A percentile compares a stretch with the other conserved stretches of the same genome.
These are phyloP conservation scores for Tolypocladium ophioglossoides DNA, from an alignment of 2,329 filamentous ascomycete genomes.

Conservation along the genomic window DNA sequence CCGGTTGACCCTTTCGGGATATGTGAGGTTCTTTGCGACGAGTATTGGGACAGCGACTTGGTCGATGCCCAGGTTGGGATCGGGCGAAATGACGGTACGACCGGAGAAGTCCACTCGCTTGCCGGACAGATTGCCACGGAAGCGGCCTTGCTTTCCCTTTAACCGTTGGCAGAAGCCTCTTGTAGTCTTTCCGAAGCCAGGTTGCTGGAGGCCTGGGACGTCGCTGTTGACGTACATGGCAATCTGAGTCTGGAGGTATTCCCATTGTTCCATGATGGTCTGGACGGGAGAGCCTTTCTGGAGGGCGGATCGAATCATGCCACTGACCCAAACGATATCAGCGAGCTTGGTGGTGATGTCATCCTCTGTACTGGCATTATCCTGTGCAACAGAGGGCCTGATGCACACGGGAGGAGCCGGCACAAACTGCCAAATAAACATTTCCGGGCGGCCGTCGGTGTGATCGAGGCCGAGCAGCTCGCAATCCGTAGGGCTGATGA, in stretches of 20 bases:
- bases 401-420: conserved; percentile 92
- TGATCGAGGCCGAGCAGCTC: conserved; percentile 86
- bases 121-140: conserved; percentile 91
- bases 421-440: conserved; percentile 95
- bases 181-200: conserved; percentile 77
- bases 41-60: conserved; percentile 85
- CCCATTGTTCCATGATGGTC: conserved; percentile 97
- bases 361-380: conserved; percentile 88
- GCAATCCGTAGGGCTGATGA: conserved; percentile 75
- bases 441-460: conserved; percentile 78
- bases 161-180: conserved; percentile 90
- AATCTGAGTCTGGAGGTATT: conserved; percentile 88
- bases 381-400: conserved; percentile 85
- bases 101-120: conserved; percentile 99
- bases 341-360: conserved; percentile 95
- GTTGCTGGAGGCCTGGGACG: conserved; percentile 82
- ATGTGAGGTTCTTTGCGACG: conserved; percentile 94
- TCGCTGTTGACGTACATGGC: conserved; percentile 98
- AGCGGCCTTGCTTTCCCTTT: conserved; percentile 95
- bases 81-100: conserved; percentile 92
- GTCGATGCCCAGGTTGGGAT: conserved; percentile 88
- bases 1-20: conserved; percentile 76
- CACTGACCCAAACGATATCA: conserved; percentile 89
- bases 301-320: conserved; percentile 72
- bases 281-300: conserved; percentile 74